Conservation (phyloP, 768 basidiomycete genomes). For the Rhodotorula taiwanensis region DNA sequence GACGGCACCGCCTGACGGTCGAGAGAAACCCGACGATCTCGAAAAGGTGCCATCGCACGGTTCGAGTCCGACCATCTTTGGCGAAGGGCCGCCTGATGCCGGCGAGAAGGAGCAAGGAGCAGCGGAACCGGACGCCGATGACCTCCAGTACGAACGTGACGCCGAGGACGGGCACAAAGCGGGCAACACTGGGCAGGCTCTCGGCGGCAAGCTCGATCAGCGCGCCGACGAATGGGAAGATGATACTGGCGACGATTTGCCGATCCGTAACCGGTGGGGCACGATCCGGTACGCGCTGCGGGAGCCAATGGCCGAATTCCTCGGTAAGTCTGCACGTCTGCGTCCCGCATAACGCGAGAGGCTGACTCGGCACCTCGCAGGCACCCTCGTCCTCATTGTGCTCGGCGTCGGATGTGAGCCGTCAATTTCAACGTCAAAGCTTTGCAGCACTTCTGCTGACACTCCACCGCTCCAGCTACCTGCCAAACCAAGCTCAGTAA, state of each 20-base stretch:
- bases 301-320: constrained; percentile 33
- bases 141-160: background rate
- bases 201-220: constrained; percentile 28
- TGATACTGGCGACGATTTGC: constrained; percentile 1
- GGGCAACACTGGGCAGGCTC: background rate
- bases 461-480: background rate
- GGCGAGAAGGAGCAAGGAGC: background rate
- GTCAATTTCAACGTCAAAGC: background rate
- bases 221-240: constrained; percentile 13
- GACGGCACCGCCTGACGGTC: background rate
- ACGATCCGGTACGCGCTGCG: constrained; percentile 23
- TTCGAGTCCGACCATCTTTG: background rate
- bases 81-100: background rate
- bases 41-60: background rate
- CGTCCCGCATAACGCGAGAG: no score
- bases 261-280: constrained; percentile 29
- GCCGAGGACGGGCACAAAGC: background rate
- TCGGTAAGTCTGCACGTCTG: constrained; percentile 5
- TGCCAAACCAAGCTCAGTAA: constrained; percentile 28
- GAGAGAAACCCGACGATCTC: background rate
- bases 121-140: background rate
- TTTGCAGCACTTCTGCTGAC: background rate
- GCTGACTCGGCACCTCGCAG: background rate
- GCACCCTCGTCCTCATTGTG: constrained; percentile 12
- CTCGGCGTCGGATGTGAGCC: constrained; percentile 27